Base-by-base conservation (phyloP, 352 stramenopile species). In the Globisporangium okanoganense region DNA sequence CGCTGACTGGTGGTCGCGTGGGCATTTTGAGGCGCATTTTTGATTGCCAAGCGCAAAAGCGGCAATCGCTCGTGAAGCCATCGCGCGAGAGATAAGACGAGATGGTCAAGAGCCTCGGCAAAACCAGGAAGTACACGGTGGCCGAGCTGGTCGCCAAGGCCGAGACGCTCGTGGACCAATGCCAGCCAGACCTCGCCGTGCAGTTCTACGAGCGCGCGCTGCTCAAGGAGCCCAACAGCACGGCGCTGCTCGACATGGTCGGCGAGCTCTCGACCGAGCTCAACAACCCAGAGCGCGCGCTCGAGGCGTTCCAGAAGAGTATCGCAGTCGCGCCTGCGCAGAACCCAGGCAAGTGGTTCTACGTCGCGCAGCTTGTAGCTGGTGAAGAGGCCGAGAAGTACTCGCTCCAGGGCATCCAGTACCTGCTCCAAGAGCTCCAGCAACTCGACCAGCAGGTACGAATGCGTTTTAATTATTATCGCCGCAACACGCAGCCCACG, bases 261-360 rank as follows among this genome's bases (percentile, higher is more conserved):
- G 86, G 87, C 43, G 86, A 95, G 70, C 76, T 94, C 24, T 78
- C 72, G 61, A 94, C 83, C 52, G 87, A 96, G 62, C 72, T 95
- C 56, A 80, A 88, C 72, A 78, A 93, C 64, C 80, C 84, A 0
- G 82, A 92, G 67, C 83, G 84, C 38, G 87, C 87, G 40, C 59
- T 85, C 54, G 64, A 78, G 25, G 85, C 76, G 20, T 95, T 95
- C 71, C 67, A 86, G 61, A 68, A 88, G 62, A 92, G 80, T 59
- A 77, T 89, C 54, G 60, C 73, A 33, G 24, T 93, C 22, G 83
- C 81, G 24, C 87, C 87, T 12, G 64, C 76, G 25, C 70, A 86
- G 59, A 94, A 92, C 64, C 83, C 86, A 12, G 69, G 70, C 76
- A 94, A 95, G 62, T 96, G 83, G 66, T 83, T 96, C 56, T 95